Percentiles rank a stretch among this genome's conserved stretches.
phyloP scores from a whole-genome alignment of 2,329 filamentous ascomycete genomes.

The Paracorniculantispora psalliotae region DNA sequence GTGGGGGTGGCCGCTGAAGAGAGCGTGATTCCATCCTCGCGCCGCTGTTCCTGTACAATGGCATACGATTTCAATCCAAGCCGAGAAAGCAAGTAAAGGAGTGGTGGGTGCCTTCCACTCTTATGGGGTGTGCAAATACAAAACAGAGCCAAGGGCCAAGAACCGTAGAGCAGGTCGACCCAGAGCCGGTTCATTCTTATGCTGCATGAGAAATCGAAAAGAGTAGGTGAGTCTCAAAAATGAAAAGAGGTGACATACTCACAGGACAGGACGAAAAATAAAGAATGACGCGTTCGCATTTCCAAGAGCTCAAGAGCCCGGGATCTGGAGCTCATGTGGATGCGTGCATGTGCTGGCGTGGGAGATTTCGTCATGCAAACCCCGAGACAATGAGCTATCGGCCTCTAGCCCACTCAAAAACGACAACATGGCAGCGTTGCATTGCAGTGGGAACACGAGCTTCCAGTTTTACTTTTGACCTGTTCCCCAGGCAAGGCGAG shows the following conservation, averaged over 20 bases:
- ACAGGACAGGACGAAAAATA: not conserved
- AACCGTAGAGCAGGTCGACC: not conserved
- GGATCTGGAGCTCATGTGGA: not conserved
- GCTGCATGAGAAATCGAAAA: conserved; percentile 7
- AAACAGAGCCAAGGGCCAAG: too few relatives aligned
- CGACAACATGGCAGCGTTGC: not conserved
- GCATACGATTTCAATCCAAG: too few relatives aligned
- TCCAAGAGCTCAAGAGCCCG: not conserved
- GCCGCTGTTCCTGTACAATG: too few relatives aligned
- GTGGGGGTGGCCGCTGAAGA: too few relatives aligned
- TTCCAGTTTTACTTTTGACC: not conserved
- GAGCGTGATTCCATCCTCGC: too few relatives aligned
- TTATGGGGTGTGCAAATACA: conserved; percentile 4
- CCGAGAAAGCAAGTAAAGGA: too few relatives aligned
- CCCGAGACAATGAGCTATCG: not conserved
- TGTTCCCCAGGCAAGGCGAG: not conserved
- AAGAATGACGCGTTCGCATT: not conserved
- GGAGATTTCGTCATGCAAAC: not conserved
- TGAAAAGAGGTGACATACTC: not conserved
- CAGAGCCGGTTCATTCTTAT: not conserved
- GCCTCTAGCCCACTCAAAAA: not conserved
- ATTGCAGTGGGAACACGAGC: not conserved
- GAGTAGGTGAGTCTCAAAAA: not conserved
- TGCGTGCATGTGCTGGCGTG: too few relatives aligned
- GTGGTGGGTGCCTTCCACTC: too few relatives aligned